These are phyloP conservation scores for Claviceps arundinis DNA, from an alignment of 2,329 filamentous ascomycete species.

Conservation along the genomic window DNA sequence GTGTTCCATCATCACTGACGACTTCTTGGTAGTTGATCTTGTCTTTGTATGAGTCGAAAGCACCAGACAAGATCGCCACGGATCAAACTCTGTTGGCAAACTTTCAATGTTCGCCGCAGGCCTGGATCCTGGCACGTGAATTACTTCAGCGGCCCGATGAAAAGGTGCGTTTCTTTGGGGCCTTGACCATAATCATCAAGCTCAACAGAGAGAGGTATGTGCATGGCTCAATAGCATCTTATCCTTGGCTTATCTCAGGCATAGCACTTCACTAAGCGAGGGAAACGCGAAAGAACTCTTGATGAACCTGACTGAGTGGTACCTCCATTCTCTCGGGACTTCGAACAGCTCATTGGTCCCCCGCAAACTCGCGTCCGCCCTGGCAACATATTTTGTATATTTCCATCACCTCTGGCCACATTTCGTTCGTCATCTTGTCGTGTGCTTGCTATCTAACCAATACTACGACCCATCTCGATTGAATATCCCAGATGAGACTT, in stretches of 20 bases:
- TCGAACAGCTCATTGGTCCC: conserved; percentile 47
- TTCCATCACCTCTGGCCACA: conserved; percentile 54
- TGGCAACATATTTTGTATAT: conserved; percentile 63
- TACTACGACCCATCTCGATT: conserved; percentile 11
- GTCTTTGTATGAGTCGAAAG: conserved; percentile 39
- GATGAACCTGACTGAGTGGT: conserved; percentile 47
- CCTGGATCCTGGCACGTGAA: conserved; percentile 74
- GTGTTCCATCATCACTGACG: background rate
- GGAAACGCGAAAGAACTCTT: conserved; percentile 47
- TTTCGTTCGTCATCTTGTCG: conserved; percentile 46
- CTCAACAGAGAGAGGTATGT: conserved; percentile 74
- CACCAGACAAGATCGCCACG: conserved; percentile 31
- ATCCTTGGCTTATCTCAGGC: conserved; percentile 1
- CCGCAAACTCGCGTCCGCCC: conserved; percentile 63
- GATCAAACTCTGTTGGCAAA: conserved; percentile 63
- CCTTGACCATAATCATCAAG: conserved; percentile 85
- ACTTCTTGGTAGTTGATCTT: conserved; percentile 29
- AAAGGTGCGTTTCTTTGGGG: conserved; percentile 82
- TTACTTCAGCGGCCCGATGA: conserved; percentile 56
- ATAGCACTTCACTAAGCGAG: conserved; percentile 37
- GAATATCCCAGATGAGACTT: conserved; percentile 23
- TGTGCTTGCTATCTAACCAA: conserved; percentile 34
- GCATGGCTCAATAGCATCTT: conserved; percentile 10
- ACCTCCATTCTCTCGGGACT: conserved; percentile 39
- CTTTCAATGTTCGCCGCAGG: conserved; percentile 65